These are phyloP conservation scores for Rhazya stricta DNA, from an alignment of 257 asterid species.

Conservation along the genomic window DNA sequence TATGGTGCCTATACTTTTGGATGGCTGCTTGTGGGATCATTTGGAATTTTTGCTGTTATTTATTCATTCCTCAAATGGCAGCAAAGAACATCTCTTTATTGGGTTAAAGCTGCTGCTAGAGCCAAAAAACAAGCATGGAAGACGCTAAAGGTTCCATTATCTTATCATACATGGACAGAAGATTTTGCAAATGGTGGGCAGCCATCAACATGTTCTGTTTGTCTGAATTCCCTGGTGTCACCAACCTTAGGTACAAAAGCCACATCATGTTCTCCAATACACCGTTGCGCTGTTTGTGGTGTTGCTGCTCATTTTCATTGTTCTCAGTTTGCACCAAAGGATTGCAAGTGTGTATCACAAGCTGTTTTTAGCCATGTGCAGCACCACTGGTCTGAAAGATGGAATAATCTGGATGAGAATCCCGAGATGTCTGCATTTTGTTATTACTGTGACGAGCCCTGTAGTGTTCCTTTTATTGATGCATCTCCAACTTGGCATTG, in stretches of 20 bases:
- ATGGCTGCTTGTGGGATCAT: constrained; percentile 59
- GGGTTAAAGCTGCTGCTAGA: constrained; percentile 88
- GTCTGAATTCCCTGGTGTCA: constrained; percentile 56
- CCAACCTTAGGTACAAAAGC: constrained; percentile 52
- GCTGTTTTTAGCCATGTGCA: constrained; percentile 54
- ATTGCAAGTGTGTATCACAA: constrained; percentile 78
- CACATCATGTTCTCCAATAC: constrained; percentile 40
- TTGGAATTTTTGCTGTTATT: constrained; percentile 60
- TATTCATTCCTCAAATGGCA: constrained; percentile 70
- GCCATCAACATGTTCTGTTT: constrained; percentile 76
- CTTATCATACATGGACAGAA: constrained; percentile 68
- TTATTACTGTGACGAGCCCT: constrained; percentile 76
- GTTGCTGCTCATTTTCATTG: constrained; percentile 67
- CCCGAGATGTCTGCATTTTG: constrained; percentile 81
- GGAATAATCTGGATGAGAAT: constrained; percentile 68
- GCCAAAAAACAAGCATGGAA: constrained; percentile 81
- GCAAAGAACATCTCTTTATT: constrained; percentile 60
- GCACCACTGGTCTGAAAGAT: constrained; percentile 92
- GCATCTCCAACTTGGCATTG: constrained; percentile 89
- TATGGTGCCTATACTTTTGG: constrained; percentile 50
- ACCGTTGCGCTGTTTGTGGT: constrained; percentile 74
- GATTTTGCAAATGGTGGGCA: constrained; percentile 54
- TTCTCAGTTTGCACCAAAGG: constrained; percentile 64
- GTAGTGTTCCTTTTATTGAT: constrained; percentile 73
- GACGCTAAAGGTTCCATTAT: constrained; percentile 65